Base-by-base conservation (phyloP, 305 asterid genomes). In the Solanum hybrid region DNA sequence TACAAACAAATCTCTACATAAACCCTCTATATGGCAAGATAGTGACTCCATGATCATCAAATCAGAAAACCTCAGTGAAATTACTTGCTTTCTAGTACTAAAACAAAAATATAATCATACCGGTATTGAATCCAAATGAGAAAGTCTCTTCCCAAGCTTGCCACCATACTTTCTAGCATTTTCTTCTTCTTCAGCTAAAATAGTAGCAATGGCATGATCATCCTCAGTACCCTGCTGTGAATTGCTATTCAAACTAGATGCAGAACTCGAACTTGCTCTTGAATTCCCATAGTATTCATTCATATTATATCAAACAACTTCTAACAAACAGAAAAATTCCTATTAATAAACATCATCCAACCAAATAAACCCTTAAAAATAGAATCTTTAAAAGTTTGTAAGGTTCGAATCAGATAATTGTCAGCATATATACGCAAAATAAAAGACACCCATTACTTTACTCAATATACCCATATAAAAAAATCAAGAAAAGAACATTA, bases 81-180 rank as follows among this genome's bases (percentile, higher is more conserved):
- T 57, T 57, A 57, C 24, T 57, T 57, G 6, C 22, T 79, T 29
- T 11, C 15, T 38, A 36, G 4, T 41, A 27, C 86, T n/a, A 80
- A 41, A 75, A 75, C 22, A 13, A 29, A 45, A 87, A 72, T 41
- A 11, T n/a, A 79, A 81, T 32, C 26, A 87, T 93, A 97, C 99
- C 93, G 99, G 97, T 57, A 97, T 95, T 7, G 99, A 97, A 88
- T 95, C 98, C 91, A 97, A 92, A 91, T 97, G 99, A 34, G 99
- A 96, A 80, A 97, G 98, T 94, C 97, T 93, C 93, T 92, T 96
- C 32, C 98, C 98, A 86, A 95, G 98, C 82, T 90, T 93, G 73
- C 93, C 96, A 89, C 89, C 79, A 24, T 27, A 80, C 89, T 91
- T 73, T 89, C 88, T 3, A 34, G 88, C 79, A 79, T 57, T 89